Percentiles rank a stretch among this genome's conserved stretches.
Conservation (phyloP, 2,329 filamentous ascomycete genomes). For the Arthrobotrys iridis region DNA sequence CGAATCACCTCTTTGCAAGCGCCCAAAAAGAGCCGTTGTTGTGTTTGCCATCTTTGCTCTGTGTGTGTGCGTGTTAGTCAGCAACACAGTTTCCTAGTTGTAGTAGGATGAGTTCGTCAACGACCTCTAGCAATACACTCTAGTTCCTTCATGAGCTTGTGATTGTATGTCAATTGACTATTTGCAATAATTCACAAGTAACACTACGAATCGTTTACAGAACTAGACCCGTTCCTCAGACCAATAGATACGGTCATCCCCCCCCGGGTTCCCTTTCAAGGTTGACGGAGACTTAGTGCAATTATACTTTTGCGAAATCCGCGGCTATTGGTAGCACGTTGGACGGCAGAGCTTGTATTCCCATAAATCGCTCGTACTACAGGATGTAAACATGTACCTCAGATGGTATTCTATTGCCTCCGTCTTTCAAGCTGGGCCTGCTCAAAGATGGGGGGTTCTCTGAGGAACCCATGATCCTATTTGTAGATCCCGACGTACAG, state of each 20-base stretch:
- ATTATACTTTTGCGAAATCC: background rate
- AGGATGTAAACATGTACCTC: conserved; percentile 3
- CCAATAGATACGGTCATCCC: background rate
- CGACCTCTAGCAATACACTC: background rate
- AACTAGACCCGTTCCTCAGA: background rate
- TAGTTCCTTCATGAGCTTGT: background rate
- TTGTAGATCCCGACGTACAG: no score
- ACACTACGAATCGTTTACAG: background rate
- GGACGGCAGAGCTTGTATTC: conserved; percentile 9
- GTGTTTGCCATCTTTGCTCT: background rate
- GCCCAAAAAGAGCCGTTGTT: background rate
- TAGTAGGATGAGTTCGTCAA: background rate
- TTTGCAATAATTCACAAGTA: background rate
- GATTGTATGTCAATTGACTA: conserved; percentile 19
- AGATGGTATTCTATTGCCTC: background rate
- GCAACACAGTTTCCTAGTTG: conserved; percentile 36
- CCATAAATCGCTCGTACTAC: conserved; percentile 43
- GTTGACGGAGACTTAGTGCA: no score
- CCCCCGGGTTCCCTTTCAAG: no score
- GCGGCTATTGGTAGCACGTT: conserved; percentile 35
- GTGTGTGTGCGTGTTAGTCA: conserved; percentile 28
- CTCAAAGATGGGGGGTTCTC: no score
- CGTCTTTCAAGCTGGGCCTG: background rate
- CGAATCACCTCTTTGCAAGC: conserved; percentile 5
- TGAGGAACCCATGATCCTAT: no score